Conservation (phyloP, 2,329 filamentous ascomycete genomes). For the Pezicula neosporulosa region DNA sequence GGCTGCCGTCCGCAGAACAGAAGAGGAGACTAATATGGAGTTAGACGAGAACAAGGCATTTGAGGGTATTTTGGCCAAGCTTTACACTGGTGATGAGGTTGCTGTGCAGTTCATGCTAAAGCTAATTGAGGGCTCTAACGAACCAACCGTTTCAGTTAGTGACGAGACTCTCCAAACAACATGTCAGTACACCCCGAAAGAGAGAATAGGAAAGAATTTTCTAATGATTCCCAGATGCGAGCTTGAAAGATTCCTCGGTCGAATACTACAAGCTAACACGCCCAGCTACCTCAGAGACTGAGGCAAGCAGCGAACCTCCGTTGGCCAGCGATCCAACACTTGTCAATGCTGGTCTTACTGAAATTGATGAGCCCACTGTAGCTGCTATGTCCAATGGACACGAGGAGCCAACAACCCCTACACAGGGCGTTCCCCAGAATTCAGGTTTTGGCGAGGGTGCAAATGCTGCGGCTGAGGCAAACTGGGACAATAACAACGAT, state of each 20-base stretch:
- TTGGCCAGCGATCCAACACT: constrained; percentile 62
- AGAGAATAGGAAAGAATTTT: background rate
- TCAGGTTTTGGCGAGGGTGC: constrained; percentile 48
- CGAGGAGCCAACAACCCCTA: constrained; percentile 32
- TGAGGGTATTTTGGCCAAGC: constrained; percentile 73
- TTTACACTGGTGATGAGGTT: constrained; percentile 74
- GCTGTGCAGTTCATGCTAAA: constrained; percentile 75
- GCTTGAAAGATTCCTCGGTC: constrained; percentile 53
- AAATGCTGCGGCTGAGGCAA: constrained; percentile 60
- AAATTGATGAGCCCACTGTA: constrained; percentile 51
- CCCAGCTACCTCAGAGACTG: constrained; percentile 29
- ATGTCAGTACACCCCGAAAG: constrained; percentile 50
- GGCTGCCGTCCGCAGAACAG: constrained; percentile 70
- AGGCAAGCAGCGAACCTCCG: constrained; percentile 27
- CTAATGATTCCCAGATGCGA: constrained; percentile 43
- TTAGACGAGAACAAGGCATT: constrained; percentile 76
- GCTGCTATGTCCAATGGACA: constrained; percentile 40
- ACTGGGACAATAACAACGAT: constrained; percentile 53
- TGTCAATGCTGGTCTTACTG: constrained; percentile 63
- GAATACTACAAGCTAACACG: constrained; percentile 43
- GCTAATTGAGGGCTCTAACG: constrained; percentile 69
- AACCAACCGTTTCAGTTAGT: constrained; percentile 61
- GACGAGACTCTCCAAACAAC: constrained; percentile 65
- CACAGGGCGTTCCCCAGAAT: constrained; percentile 42
- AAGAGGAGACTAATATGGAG: constrained; percentile 60